Percentiles rank a stretch among this genome's conserved stretches.
phyloP scores from a whole-genome alignment of 257 asterid genomes.

The Ilex aquifolium region DNA sequence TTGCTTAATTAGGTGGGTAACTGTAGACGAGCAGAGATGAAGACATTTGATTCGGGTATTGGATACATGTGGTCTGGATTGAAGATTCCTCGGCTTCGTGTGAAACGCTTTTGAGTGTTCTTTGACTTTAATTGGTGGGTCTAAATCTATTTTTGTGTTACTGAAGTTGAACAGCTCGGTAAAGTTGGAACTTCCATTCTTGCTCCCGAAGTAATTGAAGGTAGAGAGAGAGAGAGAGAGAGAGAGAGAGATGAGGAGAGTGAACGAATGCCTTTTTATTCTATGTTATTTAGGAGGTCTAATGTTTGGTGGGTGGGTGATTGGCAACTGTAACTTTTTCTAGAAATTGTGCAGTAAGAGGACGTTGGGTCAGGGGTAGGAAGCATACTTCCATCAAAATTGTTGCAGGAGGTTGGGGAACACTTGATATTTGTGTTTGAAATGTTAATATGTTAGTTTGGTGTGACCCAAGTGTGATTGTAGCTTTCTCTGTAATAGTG shows the following conservation, averaged over 20 bases:
- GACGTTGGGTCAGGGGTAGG: neutral
- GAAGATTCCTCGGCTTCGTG: constrained; percentile 5
- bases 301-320: no score
- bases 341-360: neutral
- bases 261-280: no score
- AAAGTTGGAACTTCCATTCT: constrained; percentile 10
- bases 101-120: constrained; percentile 4
- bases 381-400: neutral
- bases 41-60: neutral
- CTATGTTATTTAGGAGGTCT: no score
- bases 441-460: neutral
- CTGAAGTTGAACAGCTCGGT: constrained; percentile 22
- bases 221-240: constrained; percentile 12
- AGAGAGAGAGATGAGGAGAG: neutral
- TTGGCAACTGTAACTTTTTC: neutral
- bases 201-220: constrained; percentile 5
- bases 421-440: neutral
- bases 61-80: neutral
- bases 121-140: constrained; percentile 10
- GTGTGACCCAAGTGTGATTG: neutral
- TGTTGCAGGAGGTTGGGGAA: neutral
- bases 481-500: neutral
- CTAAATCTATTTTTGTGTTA: constrained; percentile 19
- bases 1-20: constrained; percentile 2
- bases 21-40: no score